These are phyloP conservation scores for Alternaria hordeiaustralica DNA, from an alignment of 2,329 filamentous ascomycete species.

Conservation along the genomic window DNA sequence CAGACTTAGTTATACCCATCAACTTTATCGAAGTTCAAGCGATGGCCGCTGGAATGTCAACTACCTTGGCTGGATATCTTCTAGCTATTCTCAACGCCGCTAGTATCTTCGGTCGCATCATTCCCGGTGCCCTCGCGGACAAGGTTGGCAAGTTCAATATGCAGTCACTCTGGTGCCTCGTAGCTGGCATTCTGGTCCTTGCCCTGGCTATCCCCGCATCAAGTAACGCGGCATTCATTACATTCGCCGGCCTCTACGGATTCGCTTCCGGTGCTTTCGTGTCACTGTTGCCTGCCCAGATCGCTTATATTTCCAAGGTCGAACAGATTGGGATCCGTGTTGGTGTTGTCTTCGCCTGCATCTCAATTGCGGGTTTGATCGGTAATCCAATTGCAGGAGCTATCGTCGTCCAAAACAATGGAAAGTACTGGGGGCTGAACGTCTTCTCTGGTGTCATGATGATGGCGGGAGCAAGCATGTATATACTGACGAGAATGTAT, in stretches of 20 bases:
- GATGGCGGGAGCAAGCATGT: constrained; percentile 49
- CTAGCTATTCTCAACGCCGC: constrained; percentile 58
- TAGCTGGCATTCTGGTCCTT: constrained; percentile 55
- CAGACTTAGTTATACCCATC: constrained; percentile 54
- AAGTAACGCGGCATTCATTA: constrained; percentile 52
- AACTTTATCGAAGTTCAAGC: constrained; percentile 58
- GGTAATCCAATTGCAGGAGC: constrained; percentile 58
- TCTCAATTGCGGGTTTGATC: constrained; percentile 55
- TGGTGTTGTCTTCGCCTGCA: constrained; percentile 58
- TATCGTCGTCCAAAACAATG: constrained; percentile 59
- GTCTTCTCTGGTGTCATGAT: constrained; percentile 68
- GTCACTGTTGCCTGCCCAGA: constrained; percentile 54
- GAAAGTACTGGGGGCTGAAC: constrained; percentile 65
- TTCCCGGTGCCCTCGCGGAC: constrained; percentile 63
- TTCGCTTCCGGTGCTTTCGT: constrained; percentile 62
- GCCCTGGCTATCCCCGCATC: constrained; percentile 56
- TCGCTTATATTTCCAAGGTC: constrained; percentile 52
- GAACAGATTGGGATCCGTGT: constrained; percentile 64
- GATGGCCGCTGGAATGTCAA: constrained; percentile 55
- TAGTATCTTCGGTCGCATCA: constrained; percentile 61
- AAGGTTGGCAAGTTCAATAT: constrained; percentile 62
- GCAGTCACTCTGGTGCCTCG: constrained; percentile 31
- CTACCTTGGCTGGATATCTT: constrained; percentile 58
- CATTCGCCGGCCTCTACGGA: constrained; percentile 58
- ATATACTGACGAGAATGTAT: constrained; percentile 35